These are phyloP conservation scores for Codiaeum variegatum DNA, from an alignment of 441 rosid genomes.

Conservation along the genomic window DNA sequence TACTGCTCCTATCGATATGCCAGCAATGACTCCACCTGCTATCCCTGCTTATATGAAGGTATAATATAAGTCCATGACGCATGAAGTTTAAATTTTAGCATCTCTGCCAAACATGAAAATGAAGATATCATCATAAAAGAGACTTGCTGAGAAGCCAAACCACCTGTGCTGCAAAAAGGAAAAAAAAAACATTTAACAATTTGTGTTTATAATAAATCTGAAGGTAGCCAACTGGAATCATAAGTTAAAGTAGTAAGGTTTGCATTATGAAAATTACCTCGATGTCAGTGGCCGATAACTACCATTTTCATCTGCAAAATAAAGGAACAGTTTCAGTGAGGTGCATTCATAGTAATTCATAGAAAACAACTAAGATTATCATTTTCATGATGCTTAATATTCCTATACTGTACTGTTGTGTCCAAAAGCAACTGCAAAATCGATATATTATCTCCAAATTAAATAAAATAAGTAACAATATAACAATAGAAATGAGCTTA, in stretches of 20 bases:
- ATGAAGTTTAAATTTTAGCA: slow-evolving; percentile 21
- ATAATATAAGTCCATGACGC: slow-evolving; percentile 22
- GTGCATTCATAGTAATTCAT: not conserved
- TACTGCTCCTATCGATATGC: slow-evolving; percentile 42
- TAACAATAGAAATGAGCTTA: not conserved
- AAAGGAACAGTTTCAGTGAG: not conserved
- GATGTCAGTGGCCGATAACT: slow-evolving; percentile 44
- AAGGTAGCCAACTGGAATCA: slow-evolving; percentile 1
- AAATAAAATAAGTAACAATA: not conserved
- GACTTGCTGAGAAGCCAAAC: slow-evolving; percentile 36
- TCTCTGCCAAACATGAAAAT: slow-evolving; percentile 15
- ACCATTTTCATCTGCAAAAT: slow-evolving; percentile 44
- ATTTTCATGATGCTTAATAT: not conserved
- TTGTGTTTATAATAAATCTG: not conserved
- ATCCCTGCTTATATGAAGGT: slow-evolving; percentile 44
- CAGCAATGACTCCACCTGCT: slow-evolving; percentile 39
- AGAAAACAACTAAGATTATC: not conserved
- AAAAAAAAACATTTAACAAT: slow-evolving; percentile 19
- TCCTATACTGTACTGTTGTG: not conserved
- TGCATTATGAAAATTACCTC: slow-evolving; percentile 29
- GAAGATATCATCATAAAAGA: slow-evolving; percentile 28
- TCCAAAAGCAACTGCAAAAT: not conserved
- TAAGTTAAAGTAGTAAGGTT: not conserved
- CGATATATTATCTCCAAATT: not conserved
- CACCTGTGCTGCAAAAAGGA: slow-evolving; percentile 68